Evolutionary conservation across 495 filamentous ascomycete genomes (phyloP).

Genomic region (Beverwykella pulmonaria): DNA sequence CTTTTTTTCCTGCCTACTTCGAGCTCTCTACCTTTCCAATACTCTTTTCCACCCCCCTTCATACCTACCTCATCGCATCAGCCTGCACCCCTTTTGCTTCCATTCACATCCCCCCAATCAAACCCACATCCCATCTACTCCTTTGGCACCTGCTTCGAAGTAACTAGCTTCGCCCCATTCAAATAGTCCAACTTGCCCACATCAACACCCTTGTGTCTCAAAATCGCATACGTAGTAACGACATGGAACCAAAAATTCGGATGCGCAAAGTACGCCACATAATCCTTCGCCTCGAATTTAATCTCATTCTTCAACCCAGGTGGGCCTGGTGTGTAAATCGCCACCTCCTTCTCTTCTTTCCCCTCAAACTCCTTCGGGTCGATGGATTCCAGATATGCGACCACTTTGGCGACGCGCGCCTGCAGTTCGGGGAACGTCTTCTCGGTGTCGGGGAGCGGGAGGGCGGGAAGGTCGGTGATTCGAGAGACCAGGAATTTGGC

Average conservation of each 20-base stretch:
- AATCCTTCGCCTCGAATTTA: slow-evolving; percentile 37
- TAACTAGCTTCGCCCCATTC: slow-evolving; percentile 22
- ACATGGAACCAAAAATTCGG: slow-evolving; percentile 66
- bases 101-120: too few relatives aligned
- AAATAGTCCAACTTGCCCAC: slow-evolving; percentile 61
- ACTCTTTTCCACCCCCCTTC: too few relatives aligned
- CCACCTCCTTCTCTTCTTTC: slow-evolving; percentile 22
- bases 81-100: too few relatives aligned
- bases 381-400: slow-evolving; percentile 27
- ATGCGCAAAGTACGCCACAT: slow-evolving; percentile 47
- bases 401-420: slow-evolving; percentile 24
- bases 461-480: slow-evolving; percentile 12
- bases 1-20: background rate
- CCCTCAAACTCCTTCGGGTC: slow-evolving; percentile 25
- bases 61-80: too few relatives aligned
- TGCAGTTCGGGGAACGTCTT: slow-evolving; percentile 34
- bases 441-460: slow-evolving; percentile 26
- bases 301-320: background rate
- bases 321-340: background rate
- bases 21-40: background rate
- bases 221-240: slow-evolving; percentile 57
- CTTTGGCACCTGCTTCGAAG: background rate
- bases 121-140: background rate
- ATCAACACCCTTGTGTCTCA: slow-evolving; percentile 59
- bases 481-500: slow-evolving; percentile 17